A percentile compares a stretch with the other conserved stretches of the same genome.
Conservation (phyloP, 164 flowering plant genomes). For the Magnolia kwangsiensis region DNA sequence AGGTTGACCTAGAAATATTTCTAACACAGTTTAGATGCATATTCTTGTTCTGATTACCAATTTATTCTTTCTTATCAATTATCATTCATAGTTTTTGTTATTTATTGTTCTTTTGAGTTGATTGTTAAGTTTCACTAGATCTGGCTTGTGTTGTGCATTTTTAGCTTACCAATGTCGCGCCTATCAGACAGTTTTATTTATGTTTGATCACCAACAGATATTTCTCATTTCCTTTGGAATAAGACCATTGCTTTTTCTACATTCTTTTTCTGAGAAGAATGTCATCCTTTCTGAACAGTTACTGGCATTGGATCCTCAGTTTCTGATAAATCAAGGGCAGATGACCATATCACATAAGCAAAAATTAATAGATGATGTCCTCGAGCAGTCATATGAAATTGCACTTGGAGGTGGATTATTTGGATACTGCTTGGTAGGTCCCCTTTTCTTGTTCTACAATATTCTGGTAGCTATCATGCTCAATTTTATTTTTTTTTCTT, state of each 20-base stretch:
- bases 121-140: constrained; percentile 1
- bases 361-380: constrained; percentile 54
- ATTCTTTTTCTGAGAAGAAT: constrained; percentile 6
- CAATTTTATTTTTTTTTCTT: background rate
- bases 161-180: background rate
- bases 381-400: constrained; percentile 65
- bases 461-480: background rate
- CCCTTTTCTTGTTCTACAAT: background rate
- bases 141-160: background rate
- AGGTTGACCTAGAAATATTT: no score
- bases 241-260: background rate
- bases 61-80: no score
- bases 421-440: constrained; percentile 72
- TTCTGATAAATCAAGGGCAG: constrained; percentile 54
- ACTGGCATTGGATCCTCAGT: constrained; percentile 55
- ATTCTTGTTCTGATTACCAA: no score
- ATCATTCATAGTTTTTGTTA: background rate
- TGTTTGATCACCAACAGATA: background rate
- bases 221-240: background rate
- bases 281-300: constrained; percentile 36
- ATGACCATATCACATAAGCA: constrained; percentile 61
- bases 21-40: no score
- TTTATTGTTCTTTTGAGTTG: background rate
- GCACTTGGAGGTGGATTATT: constrained; percentile 62
- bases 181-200: background rate